phyloP scores from a whole-genome alignment of 179 eudicot species.

The Spinacia oleracea region DNA sequence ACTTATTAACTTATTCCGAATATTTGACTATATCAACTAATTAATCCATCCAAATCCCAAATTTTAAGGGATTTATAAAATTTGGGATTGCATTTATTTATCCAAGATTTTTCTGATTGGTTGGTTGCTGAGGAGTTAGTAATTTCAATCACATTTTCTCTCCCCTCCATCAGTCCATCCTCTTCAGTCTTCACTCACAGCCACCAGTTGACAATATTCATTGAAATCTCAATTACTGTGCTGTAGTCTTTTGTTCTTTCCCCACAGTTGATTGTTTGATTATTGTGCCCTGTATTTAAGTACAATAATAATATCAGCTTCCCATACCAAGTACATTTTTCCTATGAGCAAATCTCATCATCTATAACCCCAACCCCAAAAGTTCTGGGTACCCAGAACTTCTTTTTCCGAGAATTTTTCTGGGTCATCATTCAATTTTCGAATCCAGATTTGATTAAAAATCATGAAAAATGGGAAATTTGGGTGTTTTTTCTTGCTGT shows the following conservation, averaged over 20 bases:
- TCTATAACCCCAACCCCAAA: conserved; percentile 18
- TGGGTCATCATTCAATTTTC: conserved; percentile 18
- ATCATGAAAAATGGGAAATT: conserved; percentile 42
- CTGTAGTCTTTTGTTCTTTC: conserved; percentile 25
- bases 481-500: conserved; percentile 32
- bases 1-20: no score
- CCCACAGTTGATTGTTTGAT: background rate
- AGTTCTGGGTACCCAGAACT: conserved; percentile 19
- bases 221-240: conserved; percentile 22
- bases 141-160: background rate
- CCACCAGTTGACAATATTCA: conserved; percentile 28
- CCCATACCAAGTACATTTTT: background rate
- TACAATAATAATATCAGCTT: background rate
- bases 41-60: conserved; percentile 16
- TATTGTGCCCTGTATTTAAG: background rate
- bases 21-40: background rate
- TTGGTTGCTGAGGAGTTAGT: conserved; percentile 20
- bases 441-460: conserved; percentile 1
- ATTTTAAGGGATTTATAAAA: conserved; percentile 32
- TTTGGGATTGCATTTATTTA: conserved; percentile 23
- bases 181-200: conserved; percentile 13
- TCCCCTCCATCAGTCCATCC: conserved; percentile 4
- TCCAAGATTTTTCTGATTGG: conserved; percentile 23
- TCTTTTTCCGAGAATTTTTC: conserved; percentile 8
- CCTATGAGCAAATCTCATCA: conserved; percentile 20